These are phyloP conservation scores for Mrakia frigida DNA, from an alignment of 768 basidiomycete genomes.

Conservation along the genomic window DNA sequence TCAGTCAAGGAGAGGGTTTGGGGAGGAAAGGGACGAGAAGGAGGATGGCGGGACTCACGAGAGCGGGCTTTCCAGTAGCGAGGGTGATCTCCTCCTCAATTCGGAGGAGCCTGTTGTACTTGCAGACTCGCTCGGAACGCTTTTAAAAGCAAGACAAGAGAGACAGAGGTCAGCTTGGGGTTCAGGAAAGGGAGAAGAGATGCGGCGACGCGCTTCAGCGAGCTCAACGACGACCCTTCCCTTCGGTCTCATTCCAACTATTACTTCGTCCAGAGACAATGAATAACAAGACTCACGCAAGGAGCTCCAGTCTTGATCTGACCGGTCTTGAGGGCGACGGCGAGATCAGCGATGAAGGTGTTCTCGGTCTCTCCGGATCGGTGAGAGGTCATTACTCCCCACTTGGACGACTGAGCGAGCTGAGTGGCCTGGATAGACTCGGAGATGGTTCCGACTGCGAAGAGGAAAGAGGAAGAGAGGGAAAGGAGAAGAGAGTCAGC, in stretches of 20 bases:
- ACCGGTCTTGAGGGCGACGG: conserved; percentile 66
- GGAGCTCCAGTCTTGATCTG: conserved; percentile 68
- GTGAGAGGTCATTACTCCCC: conserved; percentile 99
- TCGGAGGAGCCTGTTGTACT: conserved; percentile 48
- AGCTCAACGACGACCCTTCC: neutral
- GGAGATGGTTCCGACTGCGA: conserved; percentile 97
- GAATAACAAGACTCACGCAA: conserved; percentile 1
- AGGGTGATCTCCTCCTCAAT: conserved; percentile 59
- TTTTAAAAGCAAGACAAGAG: too few species aligned
- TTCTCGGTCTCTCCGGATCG: conserved; percentile 82
- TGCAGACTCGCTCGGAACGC: conserved; percentile 84
- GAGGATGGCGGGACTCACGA: conserved; percentile 49
- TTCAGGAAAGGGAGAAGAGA: neutral
- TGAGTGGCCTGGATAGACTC: conserved; percentile 99
- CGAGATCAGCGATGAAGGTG: conserved; percentile 91
- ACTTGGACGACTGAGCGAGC: conserved; percentile 88
- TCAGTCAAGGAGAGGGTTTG: too few species aligned
- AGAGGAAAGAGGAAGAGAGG: neutral
- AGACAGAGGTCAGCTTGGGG: neutral
- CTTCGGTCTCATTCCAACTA: neutral
- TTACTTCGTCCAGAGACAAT: neutral
- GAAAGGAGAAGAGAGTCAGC: neutral
- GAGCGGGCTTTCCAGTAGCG: conserved; percentile 52
- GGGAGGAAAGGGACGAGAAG: too few species aligned
- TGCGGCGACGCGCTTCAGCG: too few species aligned